Conservation (phyloP, 1,284 basidiomycete genomes). For the Papiliotrema terrestris region DNA sequence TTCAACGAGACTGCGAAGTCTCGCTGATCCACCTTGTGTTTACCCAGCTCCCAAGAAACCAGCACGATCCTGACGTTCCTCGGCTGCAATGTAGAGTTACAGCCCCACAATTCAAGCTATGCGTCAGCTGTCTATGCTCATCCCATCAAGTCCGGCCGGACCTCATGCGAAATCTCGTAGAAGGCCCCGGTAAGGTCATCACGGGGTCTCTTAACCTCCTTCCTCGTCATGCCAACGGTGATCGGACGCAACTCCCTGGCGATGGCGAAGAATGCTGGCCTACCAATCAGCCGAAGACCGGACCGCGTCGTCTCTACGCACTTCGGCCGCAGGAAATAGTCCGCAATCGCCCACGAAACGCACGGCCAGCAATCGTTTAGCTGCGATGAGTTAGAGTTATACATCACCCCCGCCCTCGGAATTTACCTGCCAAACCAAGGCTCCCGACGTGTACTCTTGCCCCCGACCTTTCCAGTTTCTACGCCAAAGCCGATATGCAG, state of each 20-base stretch:
- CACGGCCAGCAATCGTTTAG: conserved; percentile 79
- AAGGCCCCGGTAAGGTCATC: conserved; percentile 61
- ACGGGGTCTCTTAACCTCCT: conserved; percentile 60
- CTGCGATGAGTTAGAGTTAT: conserved; percentile 46
- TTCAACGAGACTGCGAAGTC: conserved; percentile 57
- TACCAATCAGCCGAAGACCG: conserved; percentile 44
- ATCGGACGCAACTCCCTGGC: conserved; percentile 65
- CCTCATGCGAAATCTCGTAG: conserved; percentile 59
- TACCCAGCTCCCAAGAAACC: conserved; percentile 60
- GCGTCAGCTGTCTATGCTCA: background rate
- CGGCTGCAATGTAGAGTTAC: conserved; percentile 64
- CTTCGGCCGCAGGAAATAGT: conserved; percentile 65
- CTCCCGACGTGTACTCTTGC: conserved; percentile 67
- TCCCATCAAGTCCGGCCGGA: conserved; percentile 10
- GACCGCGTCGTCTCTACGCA: conserved; percentile 7
- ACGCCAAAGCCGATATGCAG: conserved; percentile 72
- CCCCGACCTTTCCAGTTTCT: conserved; percentile 70
- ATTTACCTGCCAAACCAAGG: conserved; percentile 71
- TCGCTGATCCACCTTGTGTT: conserved; percentile 54
- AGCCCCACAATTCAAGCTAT: conserved; percentile 73
- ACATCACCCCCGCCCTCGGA: background rate
- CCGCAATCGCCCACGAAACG: conserved; percentile 72
- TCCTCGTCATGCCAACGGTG: conserved; percentile 69
- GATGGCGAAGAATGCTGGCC: conserved; percentile 69
- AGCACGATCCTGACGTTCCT: conserved; percentile 64